Evolutionary conservation across 768 basidiomycete species (phyloP), one percentile per base, ranked within the genome.

Genomic region (Bullera alba): DNA sequence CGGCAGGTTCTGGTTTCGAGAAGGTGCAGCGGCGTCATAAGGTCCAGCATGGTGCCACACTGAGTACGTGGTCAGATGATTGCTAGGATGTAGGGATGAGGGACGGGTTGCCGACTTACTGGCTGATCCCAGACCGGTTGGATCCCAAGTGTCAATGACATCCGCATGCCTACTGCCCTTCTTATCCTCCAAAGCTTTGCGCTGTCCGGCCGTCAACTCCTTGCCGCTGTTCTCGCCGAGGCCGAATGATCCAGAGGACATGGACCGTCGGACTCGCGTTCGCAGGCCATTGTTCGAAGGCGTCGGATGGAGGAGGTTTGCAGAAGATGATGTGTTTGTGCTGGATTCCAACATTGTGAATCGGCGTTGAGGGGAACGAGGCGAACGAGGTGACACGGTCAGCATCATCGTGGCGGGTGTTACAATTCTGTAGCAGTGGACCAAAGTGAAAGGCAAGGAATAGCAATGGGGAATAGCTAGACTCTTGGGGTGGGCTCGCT

Each of bases 121-220:
- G 7, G 65, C 65, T 50, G 48, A 61, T 4, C 71, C 71, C 21
- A 72, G 34, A 19, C 71, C 71, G 0, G 71, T 69, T n/a, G 69
- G 69, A 58, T 72, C 71, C 71, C 71, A 72, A 17, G 57, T 57
- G 58, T 72, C 71, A 27, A 72, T 70, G 10, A 72, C 60, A 53
- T 72, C 71, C 16, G 67, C 71, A 44, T 72, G 71, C 35, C 61
- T 42, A 50, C 69, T 70, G 12, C 60, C 64, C 50, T 65, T 62
- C 46, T 71, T 70, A 42, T 70, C 61, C 35, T 62, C 65, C 3
- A 51, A 38, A 4, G 65, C 59, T 43, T 60, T 60, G 37, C 50
- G 50, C 42, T 65, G 67, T 8, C 65, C 65, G 3, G 65, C 57
- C 22, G 58, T 60, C 32, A 67, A 26, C 26, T 56, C 56, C 34